Evolutionary conservation across 371 early-diverging fungal genomes (phyloP).

Genomic region (Dinochytrium kinnereticum): DNA sequence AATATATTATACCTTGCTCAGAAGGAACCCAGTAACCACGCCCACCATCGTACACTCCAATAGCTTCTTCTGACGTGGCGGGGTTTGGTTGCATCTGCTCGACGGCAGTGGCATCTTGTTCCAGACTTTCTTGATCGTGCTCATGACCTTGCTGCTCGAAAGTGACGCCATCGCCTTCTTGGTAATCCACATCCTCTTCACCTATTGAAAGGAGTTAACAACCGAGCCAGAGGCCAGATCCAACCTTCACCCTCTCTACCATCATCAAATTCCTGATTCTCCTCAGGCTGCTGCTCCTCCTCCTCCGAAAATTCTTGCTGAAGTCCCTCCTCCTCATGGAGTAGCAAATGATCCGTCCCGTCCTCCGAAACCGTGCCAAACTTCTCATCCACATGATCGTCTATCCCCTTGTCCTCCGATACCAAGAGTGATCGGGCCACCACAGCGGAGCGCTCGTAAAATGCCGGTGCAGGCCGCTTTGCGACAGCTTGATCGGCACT

Average conservation of each 20-base stretch:
- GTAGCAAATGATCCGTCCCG: neutral
- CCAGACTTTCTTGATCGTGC: no score
- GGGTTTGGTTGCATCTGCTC: neutral
- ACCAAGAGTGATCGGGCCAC: neutral
- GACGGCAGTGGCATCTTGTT: no score
- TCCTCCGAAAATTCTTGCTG: neutral
- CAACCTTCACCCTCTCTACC: neutral
- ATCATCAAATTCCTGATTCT: neutral
- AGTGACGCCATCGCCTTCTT: no score
- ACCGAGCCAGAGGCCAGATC: no score
- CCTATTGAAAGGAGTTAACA: no score
- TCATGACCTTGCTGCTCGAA: no score
- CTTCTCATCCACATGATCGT: neutral
- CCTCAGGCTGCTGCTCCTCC: neutral
- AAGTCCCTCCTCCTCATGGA: neutral
- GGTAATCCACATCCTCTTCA: no score
- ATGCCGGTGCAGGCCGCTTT: neutral
- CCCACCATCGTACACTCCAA: neutral
- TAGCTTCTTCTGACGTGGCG: neutral
- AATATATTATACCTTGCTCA: neutral
- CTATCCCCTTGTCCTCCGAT: neutral
- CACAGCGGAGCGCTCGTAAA: slow-evolving; percentile 7
- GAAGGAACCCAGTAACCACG: neutral
- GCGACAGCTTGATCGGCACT: neutral
- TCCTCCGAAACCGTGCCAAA: neutral